Base-by-base conservation (phyloP, 1,139 yeast genomes). In the Protomyces pachydermus region DNA sequence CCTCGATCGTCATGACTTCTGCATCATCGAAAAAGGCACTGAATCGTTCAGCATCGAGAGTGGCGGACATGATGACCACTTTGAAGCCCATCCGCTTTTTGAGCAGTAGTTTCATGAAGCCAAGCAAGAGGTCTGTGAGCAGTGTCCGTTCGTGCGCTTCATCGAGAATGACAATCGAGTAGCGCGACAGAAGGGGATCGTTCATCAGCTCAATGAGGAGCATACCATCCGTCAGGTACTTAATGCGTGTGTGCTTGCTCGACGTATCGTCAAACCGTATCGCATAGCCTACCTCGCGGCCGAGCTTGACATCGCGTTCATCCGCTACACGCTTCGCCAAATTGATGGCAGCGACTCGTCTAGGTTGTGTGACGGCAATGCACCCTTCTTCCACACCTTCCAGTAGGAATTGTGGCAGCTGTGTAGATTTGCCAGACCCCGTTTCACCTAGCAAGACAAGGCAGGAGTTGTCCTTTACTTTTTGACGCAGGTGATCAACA, bases 121-220 rank as follows among this genome's bases (percentile, higher is more conserved):
- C 98, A 79, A 93, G 80, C 25, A 93, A 80, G 71, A 93, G 78
- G 77, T 93, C 99, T 0, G 98, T 91, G 64, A 91, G 77, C 2
- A 93, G 86, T 0, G 98, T 93, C 73, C 99, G 81, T 78, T 93
- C 98, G 78, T 93, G 99, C 1, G 98, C 98, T 77, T 93, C 98
- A 78, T 93, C 98, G 56, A 93, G 84, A 56, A 95, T 81, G n/a
- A 93, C 81, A 0, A 90, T 85, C 34, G 87, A 80, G 73, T 93
- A 93, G 67, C 82, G 82, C 6, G 80, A 75, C 61, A 95, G 76
- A 3, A 77, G 75, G 0, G 83, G 82, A 71, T 90, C 91, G 67
- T 88, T 75, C 93, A 93, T 88, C 69, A 91, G 76, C 73, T 93
- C 98, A 72, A 98, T 81, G 65, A 95, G 76, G 42, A 93, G 81